Evolutionary conservation across 176 grass and related monocot species (phyloP).

Genomic region (Eremochloa ophiuroides): DNA sequence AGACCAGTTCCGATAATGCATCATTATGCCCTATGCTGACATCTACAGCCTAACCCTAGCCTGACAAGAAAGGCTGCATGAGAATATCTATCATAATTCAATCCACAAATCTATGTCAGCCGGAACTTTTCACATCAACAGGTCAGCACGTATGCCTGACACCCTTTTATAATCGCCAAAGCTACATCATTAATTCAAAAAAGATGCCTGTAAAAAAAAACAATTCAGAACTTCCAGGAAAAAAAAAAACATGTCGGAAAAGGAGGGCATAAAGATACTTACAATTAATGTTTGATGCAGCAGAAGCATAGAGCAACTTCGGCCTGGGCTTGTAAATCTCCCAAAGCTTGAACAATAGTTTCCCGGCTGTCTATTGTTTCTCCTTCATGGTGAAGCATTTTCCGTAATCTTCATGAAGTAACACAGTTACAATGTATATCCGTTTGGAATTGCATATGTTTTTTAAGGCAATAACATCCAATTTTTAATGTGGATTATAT

Average conservation of each 20-base stretch:
- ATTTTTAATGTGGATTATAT: not conserved
- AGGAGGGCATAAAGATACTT: not conserved
- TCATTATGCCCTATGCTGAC: not conserved
- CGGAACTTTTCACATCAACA: not conserved
- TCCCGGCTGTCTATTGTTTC: conserved; percentile 39
- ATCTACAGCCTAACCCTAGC: not conserved
- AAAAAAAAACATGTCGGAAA: not conserved
- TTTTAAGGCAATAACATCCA: not conserved
- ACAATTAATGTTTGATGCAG: conserved; percentile 67
- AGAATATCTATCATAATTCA: conserved; percentile 4
- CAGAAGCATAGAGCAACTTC: conserved; percentile 92
- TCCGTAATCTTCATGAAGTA: conserved; percentile 56
- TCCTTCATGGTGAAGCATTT: conserved; percentile 56
- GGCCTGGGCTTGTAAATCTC: conserved; percentile 83
- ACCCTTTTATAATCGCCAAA: conserved; percentile 1
- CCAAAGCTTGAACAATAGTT: conserved; percentile 63
- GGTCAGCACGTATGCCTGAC: conserved; percentile 13
- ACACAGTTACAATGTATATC: not conserved
- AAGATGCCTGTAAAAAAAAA: conserved; percentile 18
- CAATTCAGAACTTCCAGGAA: conserved; percentile 13
- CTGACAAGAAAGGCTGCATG: not conserved
- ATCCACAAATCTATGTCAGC: not conserved
- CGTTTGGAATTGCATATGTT: not conserved
- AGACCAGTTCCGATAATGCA: not conserved
- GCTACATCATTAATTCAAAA: not conserved